Evolutionary conservation across 805 yeast species (phyloP), one percentile per base, ranked within the genome.

Genomic region (baker's yeast (Saccharomyces cerevisiae)): DNA sequence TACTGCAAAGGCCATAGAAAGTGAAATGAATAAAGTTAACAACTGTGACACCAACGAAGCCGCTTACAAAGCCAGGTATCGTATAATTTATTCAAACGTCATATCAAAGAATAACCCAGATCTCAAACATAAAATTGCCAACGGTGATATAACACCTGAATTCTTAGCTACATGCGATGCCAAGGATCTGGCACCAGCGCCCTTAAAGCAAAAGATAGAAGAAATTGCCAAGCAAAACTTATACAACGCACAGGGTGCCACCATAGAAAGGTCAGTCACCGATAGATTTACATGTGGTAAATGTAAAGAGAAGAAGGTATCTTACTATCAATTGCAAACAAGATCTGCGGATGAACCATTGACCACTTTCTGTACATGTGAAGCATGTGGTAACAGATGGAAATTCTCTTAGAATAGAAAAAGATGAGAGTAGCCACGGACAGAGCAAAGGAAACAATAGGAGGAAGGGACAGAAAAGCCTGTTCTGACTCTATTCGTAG

Each of bases 331-430:
- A 75, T 80, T 94, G 85, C 99, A 94, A 77, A 94, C 99, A 32
- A 80, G 99, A 73, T 88, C 96, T 55, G 99, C 99, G 21, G 99
- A 94, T 81, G 99, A 94, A 73, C 99, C 99, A 56, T 80, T 94
- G 65, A 94, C 99, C 6, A 94, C 99, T 1, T 94, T 94, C 70
- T 94, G 99, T 76, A 91, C 97, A 3, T 94, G 99, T 76, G 97
- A 91, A 66, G 89, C 82, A 60, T 94, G 99, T 76, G 98, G 98
- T 58, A 89, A 94, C 68, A 82, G 98, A 71, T 94, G 99, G 99
- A 94, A 94, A 73, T 94, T 94, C 69, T 87, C 96, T 31, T 91
- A 70, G 61, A 17, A 36, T 3, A 31, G 6, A 22, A 36, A 8
- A 4, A 36, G 17, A 17, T 8, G 24, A 17, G 6, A 17, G 6